A percentile compares a stretch with the other conserved stretches of the same genome.
phyloP scores from a whole-genome alignment of 352 stramenopile genomes.

The Globisporangium canariense region DNA sequence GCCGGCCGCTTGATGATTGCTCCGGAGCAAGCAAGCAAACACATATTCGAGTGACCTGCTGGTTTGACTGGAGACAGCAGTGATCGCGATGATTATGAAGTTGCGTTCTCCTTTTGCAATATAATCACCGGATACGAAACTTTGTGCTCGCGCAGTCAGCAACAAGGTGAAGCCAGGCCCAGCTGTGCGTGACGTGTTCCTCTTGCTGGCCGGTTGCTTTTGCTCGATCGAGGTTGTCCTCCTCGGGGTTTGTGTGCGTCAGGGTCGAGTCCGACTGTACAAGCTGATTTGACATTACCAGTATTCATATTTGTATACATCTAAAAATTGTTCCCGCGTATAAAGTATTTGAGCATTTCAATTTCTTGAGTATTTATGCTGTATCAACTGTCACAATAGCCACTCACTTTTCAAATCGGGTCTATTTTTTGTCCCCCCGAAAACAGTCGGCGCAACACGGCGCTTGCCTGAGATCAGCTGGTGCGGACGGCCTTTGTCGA shows the following conservation, averaged over 20 bases:
- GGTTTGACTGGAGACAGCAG: too few relatives aligned
- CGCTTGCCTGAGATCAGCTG: slow-evolving; percentile 18
- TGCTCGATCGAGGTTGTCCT: too few relatives aligned
- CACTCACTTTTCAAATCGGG: too few relatives aligned
- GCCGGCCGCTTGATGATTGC: background rate
- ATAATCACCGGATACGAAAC: background rate
- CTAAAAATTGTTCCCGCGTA: too few relatives aligned
- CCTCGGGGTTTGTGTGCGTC: too few relatives aligned
- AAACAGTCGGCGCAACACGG: background rate
- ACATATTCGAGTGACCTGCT: background rate
- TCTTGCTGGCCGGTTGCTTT: too few relatives aligned
- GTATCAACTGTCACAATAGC: background rate
- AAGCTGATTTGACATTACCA: too few relatives aligned
- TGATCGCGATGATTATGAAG: background rate
- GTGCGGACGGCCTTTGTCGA: background rate
- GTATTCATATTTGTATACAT: too few relatives aligned
- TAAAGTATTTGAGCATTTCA: too few relatives aligned
- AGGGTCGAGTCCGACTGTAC: too few relatives aligned
- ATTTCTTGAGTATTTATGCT: too few relatives aligned
- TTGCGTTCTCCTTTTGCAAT: background rate
- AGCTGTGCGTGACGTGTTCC: too few relatives aligned
- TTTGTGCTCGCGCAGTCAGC: background rate
- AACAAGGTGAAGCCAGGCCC: background rate
- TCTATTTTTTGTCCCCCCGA: slow-evolving; percentile 5
- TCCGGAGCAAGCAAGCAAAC: background rate